Base-by-base conservation (phyloP, 257 asterid species). In the Nicotiana paniculata region DNA sequence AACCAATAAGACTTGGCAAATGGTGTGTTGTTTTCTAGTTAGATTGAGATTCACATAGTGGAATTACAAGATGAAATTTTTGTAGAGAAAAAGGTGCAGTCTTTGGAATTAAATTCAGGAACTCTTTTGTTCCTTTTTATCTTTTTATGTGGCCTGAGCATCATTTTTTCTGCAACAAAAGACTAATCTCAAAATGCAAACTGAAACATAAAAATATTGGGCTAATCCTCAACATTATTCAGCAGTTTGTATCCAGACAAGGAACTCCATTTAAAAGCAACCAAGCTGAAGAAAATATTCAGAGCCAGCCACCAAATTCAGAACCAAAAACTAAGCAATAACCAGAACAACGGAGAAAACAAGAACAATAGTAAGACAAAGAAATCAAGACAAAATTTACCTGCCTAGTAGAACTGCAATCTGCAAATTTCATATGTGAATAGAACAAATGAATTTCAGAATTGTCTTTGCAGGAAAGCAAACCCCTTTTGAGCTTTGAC, bases 401-500 rank as follows among this genome's bases (percentile, higher is more conserved):
- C 93, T 82, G 82, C 68, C 53, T 51, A 82, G 79, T 81, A 62
- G 81, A 84, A 81, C 59, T 70, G 55, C n/a, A 66, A 85, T 84
- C 89, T 59, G 85, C 83, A 79, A 87, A 66, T 66, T 81, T 54
- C 28, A 26, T 33, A 48, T 63, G 65, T 67, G 26, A 82, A 89
- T 51, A 78, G 54, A 82, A 17, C 16, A 59, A 61, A 63, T 61
- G 35, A 79, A 62, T 57, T 72, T 81, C 35, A 82, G 87, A 82
- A 69, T 78, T 78, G 79, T 82, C 78, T 79, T 79, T 77, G 81
- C 83, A 84, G 76, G 79, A 77, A 55, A 81, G 84, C 68, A 69
- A 30, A 59, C 66, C 86, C 26, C 30, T 55, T 53, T 85, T 43
- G n/a, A 86, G 63, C 77, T 84, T 86, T 87, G 89, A 89, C 87